Conservation (phyloP, 345 rosid species). For the Linum trigynum region DNA sequence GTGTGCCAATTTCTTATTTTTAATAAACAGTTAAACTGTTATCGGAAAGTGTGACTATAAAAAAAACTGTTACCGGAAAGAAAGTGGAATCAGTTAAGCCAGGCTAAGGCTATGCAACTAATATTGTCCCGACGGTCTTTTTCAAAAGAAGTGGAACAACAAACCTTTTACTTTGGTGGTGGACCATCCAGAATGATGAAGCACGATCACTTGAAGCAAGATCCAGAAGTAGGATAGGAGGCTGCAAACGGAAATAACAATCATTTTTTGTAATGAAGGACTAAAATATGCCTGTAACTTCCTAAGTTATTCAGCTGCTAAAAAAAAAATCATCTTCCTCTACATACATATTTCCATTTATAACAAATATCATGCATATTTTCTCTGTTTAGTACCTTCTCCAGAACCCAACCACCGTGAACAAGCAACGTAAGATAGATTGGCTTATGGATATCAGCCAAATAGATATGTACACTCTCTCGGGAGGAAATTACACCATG, state of each 20-base stretch:
- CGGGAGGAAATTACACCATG: constrained; percentile 57
- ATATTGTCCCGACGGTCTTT: background rate
- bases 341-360: constrained; percentile 4
- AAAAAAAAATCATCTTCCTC: constrained; percentile 1
- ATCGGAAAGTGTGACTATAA: no score
- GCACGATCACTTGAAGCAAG: constrained; percentile 53
- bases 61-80: background rate
- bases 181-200: constrained; percentile 91
- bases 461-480: constrained; percentile 48
- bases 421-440: constrained; percentile 62
- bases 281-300: background rate
- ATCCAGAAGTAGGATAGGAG: constrained; percentile 70
- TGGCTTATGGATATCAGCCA: constrained; percentile 67
- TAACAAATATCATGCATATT: background rate
- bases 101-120: background rate
- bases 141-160: constrained; percentile 9
- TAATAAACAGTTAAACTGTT: background rate
- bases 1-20: background rate
- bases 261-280: background rate
- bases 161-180: constrained; percentile 90
- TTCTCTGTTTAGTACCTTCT: constrained; percentile 46
- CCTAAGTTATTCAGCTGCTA: background rate
- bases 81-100: background rate
- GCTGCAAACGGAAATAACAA: constrained; percentile 41
- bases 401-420: constrained; percentile 89